phyloP scores from a whole-genome alignment of 2,329 filamentous ascomycete species.

The Fusarium fujikuroi region DNA sequence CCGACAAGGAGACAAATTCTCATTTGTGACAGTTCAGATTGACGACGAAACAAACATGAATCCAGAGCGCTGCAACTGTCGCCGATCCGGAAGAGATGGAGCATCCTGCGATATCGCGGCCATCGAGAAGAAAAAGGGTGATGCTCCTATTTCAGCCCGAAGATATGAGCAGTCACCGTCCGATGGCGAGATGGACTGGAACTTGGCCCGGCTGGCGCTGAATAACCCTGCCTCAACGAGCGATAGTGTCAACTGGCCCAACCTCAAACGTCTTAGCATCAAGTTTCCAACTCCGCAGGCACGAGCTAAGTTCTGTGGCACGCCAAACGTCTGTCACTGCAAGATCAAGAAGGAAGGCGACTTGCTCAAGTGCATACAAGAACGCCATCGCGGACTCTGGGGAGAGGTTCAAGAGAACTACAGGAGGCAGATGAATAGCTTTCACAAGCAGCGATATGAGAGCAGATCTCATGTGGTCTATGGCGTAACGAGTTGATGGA shows the following conservation, averaged over 20 bases:
- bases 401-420: constrained; percentile 47
- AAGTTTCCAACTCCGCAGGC: constrained; percentile 39
- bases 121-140: constrained; percentile 46
- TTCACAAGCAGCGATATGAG: constrained; percentile 36
- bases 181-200: constrained; percentile 43
- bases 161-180: constrained; percentile 41
- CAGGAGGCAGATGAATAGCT: constrained; percentile 39
- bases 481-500: constrained; percentile 23
- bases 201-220: constrained; percentile 46
- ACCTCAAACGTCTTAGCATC: constrained; percentile 48
- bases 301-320: constrained; percentile 45
- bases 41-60: constrained; percentile 49
- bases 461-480: constrained; percentile 39
- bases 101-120: constrained; percentile 37
- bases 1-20: constrained; percentile 30
- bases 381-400: constrained; percentile 44
- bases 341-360: constrained; percentile 38
- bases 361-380: constrained; percentile 40
- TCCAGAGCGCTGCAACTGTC: constrained; percentile 50
- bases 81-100: constrained; percentile 42
- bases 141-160: constrained; percentile 38
- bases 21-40: constrained; percentile 48
- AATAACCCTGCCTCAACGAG: constrained; percentile 42
- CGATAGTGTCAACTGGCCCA: constrained; percentile 35
- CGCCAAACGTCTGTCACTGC: constrained; percentile 45